These are phyloP conservation scores for Chrysoporthe cubensis DNA, from an alignment of 2,329 filamentous ascomycete genomes.

Conservation along the genomic window DNA sequence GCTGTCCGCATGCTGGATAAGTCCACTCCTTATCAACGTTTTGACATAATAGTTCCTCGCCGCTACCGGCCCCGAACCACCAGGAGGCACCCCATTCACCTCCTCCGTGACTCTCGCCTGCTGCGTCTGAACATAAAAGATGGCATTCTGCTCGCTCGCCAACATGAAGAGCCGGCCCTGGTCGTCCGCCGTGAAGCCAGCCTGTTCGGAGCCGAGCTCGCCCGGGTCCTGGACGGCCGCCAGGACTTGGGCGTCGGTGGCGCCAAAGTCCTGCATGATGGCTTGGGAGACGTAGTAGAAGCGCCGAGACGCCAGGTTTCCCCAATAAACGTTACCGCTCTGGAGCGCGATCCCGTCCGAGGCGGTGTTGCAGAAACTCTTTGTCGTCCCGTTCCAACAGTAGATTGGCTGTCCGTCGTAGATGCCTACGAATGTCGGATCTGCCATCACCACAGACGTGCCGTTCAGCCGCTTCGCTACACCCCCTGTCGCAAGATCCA, in stretches of 20 bases:
- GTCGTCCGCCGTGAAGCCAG: constrained; percentile 47
- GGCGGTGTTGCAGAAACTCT: constrained; percentile 37
- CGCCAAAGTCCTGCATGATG: constrained; percentile 37
- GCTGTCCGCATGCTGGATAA: constrained; percentile 48
- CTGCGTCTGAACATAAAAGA: constrained; percentile 46
- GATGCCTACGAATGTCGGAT: constrained; percentile 43
- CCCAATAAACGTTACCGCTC: constrained; percentile 47
- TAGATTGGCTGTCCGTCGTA: constrained; percentile 42
- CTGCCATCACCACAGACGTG: constrained; percentile 42
- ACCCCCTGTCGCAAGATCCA: constrained; percentile 42
- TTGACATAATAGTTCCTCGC: constrained; percentile 44
- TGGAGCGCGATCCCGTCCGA: constrained; percentile 45
- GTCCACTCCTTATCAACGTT: constrained; percentile 42
- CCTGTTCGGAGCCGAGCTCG: constrained; percentile 45
- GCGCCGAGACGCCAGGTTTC: constrained; percentile 44
- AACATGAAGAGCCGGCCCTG: constrained; percentile 45
- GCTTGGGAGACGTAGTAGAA: constrained; percentile 46
- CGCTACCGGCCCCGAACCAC: constrained; percentile 38
- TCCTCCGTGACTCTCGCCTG: constrained; percentile 39
- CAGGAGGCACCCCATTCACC: constrained; percentile 40
- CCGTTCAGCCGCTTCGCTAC: constrained; percentile 43
- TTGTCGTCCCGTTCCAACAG: constrained; percentile 41
- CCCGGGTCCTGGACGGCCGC: constrained; percentile 43
- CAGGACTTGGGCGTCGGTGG: constrained; percentile 41
- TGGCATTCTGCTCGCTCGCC: constrained; percentile 48